Percentiles rank a stretch among this genome's conserved stretches.
These are phyloP conservation scores for Endotrypanum monterogeii DNA, from an alignment of 208 protist genomes.

Conservation along the genomic window DNA sequence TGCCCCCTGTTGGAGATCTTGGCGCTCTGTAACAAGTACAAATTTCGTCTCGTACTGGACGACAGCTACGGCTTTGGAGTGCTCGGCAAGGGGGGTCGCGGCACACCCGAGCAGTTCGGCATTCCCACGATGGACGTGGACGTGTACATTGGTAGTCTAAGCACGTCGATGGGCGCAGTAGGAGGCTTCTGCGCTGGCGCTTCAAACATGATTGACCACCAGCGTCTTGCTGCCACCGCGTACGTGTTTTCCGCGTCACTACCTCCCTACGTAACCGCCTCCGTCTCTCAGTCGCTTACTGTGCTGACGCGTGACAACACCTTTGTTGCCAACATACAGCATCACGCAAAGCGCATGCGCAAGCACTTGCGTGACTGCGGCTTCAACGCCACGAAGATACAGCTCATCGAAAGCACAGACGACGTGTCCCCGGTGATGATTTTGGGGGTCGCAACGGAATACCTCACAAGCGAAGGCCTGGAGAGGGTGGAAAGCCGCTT, in stretches of 20 bases:
- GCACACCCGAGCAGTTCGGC: conserved; percentile 94
- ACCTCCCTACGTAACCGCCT: conserved; percentile 93
- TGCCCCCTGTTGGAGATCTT: conserved; percentile 89
- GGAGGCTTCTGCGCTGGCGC: conserved; percentile 96
- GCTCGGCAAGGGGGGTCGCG: conserved; percentile 94
- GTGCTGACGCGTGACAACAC: conserved; percentile 66
- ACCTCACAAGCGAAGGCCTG: conserved; percentile 36
- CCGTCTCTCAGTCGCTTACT: conserved; percentile 73
- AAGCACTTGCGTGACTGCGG: conserved; percentile 40
- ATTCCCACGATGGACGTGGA: conserved; percentile 83
- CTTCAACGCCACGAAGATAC: conserved; percentile 62
- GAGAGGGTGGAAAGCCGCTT: conserved; percentile 64
- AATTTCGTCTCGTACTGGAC: conserved; percentile 96
- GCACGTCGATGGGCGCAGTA: conserved; percentile 84
- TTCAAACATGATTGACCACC: conserved; percentile 91
- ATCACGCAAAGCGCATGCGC: conserved; percentile 57
- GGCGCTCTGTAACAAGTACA: conserved; percentile 93
- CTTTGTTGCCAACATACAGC: conserved; percentile 44
- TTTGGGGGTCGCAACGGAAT: conserved; percentile 45
- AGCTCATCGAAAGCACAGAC: conserved; percentile 55
- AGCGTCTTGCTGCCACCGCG: conserved; percentile 91
- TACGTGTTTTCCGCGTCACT: conserved; percentile 98
- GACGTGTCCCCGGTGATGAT: conserved; percentile 77
- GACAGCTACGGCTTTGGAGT: conserved; percentile 96
- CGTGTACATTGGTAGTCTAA: conserved; percentile 90